phyloP scores from a whole-genome alignment of 257 asterid species.

The Nicotiana knightiana region DNA sequence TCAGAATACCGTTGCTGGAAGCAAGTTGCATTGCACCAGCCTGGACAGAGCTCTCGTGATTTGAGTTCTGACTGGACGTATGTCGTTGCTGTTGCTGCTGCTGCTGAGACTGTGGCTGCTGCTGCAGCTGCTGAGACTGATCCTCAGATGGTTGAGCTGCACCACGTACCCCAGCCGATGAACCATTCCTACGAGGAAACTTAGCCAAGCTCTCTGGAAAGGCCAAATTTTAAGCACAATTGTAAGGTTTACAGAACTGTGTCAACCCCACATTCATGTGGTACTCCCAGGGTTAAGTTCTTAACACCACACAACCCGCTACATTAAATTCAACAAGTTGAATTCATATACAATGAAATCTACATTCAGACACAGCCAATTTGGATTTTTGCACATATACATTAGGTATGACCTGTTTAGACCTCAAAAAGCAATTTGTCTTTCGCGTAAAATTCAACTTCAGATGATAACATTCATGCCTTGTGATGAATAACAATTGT shows the following conservation, averaged over 20 bases:
- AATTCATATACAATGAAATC: background rate
- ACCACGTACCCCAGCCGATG: slow-evolving; percentile 50
- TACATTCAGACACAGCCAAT: background rate
- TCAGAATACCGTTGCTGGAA: slow-evolving; percentile 39
- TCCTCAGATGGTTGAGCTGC: slow-evolving; percentile 57
- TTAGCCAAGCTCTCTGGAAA: slow-evolving; percentile 84
- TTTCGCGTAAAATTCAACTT: background rate
- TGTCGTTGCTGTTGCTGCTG: slow-evolving; percentile 18
- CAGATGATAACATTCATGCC: background rate
- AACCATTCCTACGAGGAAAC: slow-evolving; percentile 65
- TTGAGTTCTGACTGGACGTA: slow-evolving; percentile 21
- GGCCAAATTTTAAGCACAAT: background rate
- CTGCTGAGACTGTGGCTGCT: slow-evolving; percentile 18
- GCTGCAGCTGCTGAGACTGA: slow-evolving; percentile 29
- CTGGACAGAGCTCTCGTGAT: slow-evolving; percentile 43
- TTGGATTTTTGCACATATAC: background rate
- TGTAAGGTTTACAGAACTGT: background rate
- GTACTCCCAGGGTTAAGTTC: background rate
- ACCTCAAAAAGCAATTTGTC: background rate
- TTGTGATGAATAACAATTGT: background rate
- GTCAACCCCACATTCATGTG: background rate
- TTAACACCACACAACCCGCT: background rate
- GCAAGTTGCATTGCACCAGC: slow-evolving; percentile 38
- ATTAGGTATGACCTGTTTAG: background rate
- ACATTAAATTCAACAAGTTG: background rate